Conservation (phyloP, 306 rosid species). For the Dalbergia oliveri region DNA sequence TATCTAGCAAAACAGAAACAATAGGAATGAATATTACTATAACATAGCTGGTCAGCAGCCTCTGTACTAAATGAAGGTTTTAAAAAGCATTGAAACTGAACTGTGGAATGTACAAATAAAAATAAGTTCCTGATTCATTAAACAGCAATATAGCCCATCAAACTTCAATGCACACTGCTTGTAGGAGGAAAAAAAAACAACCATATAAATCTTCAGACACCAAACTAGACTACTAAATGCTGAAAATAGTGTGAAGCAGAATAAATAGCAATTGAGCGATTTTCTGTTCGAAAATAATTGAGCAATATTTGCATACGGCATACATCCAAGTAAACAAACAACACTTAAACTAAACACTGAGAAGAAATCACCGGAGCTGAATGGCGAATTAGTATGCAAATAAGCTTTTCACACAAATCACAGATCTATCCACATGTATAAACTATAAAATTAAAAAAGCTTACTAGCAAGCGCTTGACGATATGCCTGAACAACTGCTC, state of each 20-base stretch:
- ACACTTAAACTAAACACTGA: background rate
- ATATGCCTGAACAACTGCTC: conserved; percentile 84
- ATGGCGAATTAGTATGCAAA: background rate
- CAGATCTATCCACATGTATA: background rate
- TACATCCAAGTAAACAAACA: conserved; percentile 1
- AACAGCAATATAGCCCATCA: background rate
- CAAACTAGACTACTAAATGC: background rate
- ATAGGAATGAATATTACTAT: background rate
- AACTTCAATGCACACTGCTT: background rate
- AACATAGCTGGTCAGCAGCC: background rate
- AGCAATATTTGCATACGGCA: background rate
- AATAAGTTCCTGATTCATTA: background rate
- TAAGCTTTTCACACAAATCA: conserved; percentile 4
- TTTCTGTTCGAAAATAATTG: conserved; percentile 10
- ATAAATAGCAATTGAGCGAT: background rate
- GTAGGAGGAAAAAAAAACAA: background rate
- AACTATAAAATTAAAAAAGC: conserved; percentile 27
- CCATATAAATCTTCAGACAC: conserved; percentile 18
- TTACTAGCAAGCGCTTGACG: conserved; percentile 88
- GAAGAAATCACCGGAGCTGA: background rate
- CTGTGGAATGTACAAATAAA: background rate
- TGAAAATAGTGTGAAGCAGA: conserved; percentile 4
- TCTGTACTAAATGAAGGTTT: background rate
- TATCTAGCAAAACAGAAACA: background rate
- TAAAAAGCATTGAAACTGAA: background rate